Evolutionary conservation across 2,329 filamentous ascomycete species (phyloP).

Genomic region (Aureobasidium leucospermi): DNA sequence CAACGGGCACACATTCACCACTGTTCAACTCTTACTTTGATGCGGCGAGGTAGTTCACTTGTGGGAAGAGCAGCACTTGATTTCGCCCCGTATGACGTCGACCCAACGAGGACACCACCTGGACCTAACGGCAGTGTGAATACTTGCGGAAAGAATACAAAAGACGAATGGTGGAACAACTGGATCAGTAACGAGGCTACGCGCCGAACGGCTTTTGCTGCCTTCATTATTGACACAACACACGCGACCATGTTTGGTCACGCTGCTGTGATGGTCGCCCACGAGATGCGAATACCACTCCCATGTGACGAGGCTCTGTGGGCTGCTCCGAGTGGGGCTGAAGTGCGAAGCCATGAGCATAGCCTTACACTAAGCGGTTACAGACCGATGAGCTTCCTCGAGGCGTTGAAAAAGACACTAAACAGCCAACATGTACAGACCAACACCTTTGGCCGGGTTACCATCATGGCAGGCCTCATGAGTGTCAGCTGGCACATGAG

Average conservation of each 20-base stretch:
- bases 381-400: conserved; percentile 79
- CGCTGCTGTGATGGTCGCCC: conserved; percentile 91
- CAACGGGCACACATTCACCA: conserved; percentile 96
- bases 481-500: conserved; percentile 98
- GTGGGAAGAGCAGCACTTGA: conserved; percentile 80
- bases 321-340: conserved; percentile 80
- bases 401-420: conserved; percentile 82
- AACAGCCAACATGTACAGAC: conserved; percentile 81
- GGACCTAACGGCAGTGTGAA: conserved; percentile 44
- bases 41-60: conserved; percentile 86
- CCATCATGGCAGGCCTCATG: conserved; percentile 86
- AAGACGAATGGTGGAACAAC: conserved; percentile 88
- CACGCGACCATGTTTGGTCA: conserved; percentile 98
- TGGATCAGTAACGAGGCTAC: conserved; percentile 96
- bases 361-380: conserved; percentile 73
- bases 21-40: conserved; percentile 87
- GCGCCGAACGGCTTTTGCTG: conserved; percentile 80
- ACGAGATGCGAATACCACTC: conserved; percentile 84
- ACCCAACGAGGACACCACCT: conserved; percentile 36
- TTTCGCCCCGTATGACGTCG: conserved; percentile 68
- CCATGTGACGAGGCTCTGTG: conserved; percentile 91
- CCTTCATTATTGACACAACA: conserved; percentile 90
- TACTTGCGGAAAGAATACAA: conserved; percentile 49
- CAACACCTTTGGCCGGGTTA: conserved; percentile 86
- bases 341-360: conserved; percentile 77